phyloP scores from a whole-genome alignment of 2,329 filamentous ascomycete genomes.

The Aspergillus ruber region DNA sequence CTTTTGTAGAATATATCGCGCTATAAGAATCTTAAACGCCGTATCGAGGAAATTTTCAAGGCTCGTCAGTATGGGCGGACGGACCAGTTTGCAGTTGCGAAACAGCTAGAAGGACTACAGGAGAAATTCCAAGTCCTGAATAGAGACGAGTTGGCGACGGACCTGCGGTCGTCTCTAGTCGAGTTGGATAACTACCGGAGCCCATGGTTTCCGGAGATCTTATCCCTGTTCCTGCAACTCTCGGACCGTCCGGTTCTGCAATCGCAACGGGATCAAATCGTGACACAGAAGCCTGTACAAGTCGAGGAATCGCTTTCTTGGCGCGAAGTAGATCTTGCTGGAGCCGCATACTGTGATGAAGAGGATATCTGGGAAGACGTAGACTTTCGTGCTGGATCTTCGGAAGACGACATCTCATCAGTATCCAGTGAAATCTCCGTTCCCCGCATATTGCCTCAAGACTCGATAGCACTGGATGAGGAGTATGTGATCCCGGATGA shows the following conservation, averaged over 20 bases:
- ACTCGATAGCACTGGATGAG: slow-evolving; percentile 20
- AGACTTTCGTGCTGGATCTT: slow-evolving; percentile 33
- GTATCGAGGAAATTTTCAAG: slow-evolving; percentile 28
- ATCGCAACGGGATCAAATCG: slow-evolving; percentile 59
- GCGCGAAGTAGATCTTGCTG: slow-evolving; percentile 71
- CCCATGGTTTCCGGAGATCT: slow-evolving; percentile 70
- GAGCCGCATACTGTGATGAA: slow-evolving; percentile 56
- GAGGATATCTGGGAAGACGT: slow-evolving; percentile 35
- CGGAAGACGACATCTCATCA: slow-evolving; percentile 33
- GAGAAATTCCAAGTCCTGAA: slow-evolving; percentile 80
- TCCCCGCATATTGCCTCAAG: slow-evolving; percentile 21
- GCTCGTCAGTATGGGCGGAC: slow-evolving; percentile 53
- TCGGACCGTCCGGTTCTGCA: slow-evolving; percentile 73
- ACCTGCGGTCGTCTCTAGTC: slow-evolving; percentile 53
- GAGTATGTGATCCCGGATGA: slow-evolving; percentile 30
- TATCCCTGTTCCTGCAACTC: slow-evolving; percentile 72
- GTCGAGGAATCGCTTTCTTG: slow-evolving; percentile 57
- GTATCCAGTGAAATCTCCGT: slow-evolving; percentile 26
- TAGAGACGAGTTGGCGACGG: slow-evolving; percentile 71
- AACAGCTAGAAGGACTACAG: slow-evolving; percentile 63
- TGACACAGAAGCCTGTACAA: slow-evolving; percentile 46
- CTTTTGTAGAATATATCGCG: slow-evolving; percentile 21
- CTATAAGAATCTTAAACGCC: slow-evolving; percentile 24
- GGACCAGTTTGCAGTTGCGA: slow-evolving; percentile 67
- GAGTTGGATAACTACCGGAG: slow-evolving; percentile 50